Percentiles rank a stretch among this genome's conserved stretches.
Evolutionary conservation across 306 rosid genomes (phyloP).

Genomic region (Spatholobus suberectus): DNA sequence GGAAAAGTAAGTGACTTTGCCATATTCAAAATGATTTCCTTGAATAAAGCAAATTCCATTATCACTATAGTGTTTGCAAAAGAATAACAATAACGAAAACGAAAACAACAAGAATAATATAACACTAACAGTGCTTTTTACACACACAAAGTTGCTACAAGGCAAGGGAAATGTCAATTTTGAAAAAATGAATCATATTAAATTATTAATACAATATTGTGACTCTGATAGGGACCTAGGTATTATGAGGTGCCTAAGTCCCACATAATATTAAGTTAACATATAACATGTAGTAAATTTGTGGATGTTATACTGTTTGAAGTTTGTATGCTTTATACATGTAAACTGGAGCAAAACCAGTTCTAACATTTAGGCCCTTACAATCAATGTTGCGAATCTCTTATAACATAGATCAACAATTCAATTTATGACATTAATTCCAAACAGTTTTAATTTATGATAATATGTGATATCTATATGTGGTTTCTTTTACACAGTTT

Average conservation of each 20-base stretch:
- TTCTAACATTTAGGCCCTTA: not conserved
- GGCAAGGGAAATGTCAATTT: slow-evolving; percentile 16
- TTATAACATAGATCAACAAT: not conserved
- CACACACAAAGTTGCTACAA: not conserved
- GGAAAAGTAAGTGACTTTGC: slow-evolving; percentile 87
- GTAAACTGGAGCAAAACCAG: not conserved
- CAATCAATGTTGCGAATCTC: not conserved
- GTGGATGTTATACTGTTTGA: not conserved
- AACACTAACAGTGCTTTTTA: not conserved
- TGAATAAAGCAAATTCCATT: slow-evolving; percentile 41
- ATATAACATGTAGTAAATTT: not conserved
- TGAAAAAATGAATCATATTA: slow-evolving; percentile 16
- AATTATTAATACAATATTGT: slow-evolving; percentile 17
- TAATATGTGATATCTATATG: not conserved
- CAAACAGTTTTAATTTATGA: not conserved
- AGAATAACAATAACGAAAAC: slow-evolving; percentile 25
- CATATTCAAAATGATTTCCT: slow-evolving; percentile 76
- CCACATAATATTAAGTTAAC: not conserved
- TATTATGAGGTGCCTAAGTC: no score
- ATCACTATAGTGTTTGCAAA: slow-evolving; percentile 20
- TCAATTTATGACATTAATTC: not conserved
- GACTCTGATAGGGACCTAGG: no score
- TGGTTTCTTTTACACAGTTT: slow-evolving; percentile 2
- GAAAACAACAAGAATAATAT: not conserved
- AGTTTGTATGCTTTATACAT: not conserved